Base-by-base conservation (phyloP, 371 early-diverging fungal species). In the Phascolomyces articulosus region DNA sequence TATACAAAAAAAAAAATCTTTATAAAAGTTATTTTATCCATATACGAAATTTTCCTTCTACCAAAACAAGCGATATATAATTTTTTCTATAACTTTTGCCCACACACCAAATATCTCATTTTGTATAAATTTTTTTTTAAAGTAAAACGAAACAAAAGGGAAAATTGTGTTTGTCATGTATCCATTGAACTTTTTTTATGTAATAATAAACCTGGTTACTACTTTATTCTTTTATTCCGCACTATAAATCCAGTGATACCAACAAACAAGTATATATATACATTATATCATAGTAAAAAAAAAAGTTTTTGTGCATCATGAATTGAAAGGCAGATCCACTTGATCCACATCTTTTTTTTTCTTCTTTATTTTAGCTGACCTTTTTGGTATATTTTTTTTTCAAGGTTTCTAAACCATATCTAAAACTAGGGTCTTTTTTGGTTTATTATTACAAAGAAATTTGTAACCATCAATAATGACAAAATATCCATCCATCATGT, bases 231-330 rank as follows among this genome's bases (percentile, higher is more conserved):
- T n/a, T 47, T 6, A 18, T 47, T 18, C 47, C 47, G 47, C 47
- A 47, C 47, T 47, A 38, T n/a, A n/a, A 31, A 31, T 31, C 31
- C 31, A 31, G 31, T 31, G n/a, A n/a, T n/a, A n/a, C n/a, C n/a
- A n/a, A n/a, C n/a, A 38, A 38, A 9, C 38, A 38, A 13, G 13
- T 38, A 38, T 38, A 38, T 38, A 38, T 9, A 38, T 6, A 38
- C 9, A n/a, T n/a, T 41, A 31, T 31, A 9, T 44, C 4, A 15
- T 20, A 4, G 44, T 44, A 15, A 44, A 9, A 20, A 49, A 26
- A 49, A 49, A 24, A 23, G 21, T 49, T 49, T 51, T 51, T 51
- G 51, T 51, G 51, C 51, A 51, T 23, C 51, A 21, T n/a, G 20
- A 24, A 10, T 51, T 51, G 51, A 51, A 51, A 24, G 11, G 23